Evolutionary conservation across 2,329 filamentous ascomycete species (phyloP).

Genomic region (Trichoderma hamatum): DNA sequence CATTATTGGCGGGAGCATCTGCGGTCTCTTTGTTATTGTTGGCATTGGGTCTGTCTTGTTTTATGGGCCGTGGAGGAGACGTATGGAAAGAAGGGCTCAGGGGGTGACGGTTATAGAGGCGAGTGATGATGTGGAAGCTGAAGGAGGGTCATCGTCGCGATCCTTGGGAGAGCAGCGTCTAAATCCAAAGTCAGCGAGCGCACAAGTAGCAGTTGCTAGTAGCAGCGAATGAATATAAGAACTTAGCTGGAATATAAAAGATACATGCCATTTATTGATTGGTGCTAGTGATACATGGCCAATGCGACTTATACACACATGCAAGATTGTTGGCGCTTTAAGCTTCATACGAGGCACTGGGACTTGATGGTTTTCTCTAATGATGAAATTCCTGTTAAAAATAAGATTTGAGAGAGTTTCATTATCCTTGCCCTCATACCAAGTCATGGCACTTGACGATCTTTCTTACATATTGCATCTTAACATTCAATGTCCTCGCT

Average conservation of each 20-base stretch:
- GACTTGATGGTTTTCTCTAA: not conserved
- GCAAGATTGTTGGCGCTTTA: too few relatives aligned
- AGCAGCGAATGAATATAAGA: not conserved
- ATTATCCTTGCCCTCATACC: too few relatives aligned
- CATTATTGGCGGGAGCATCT: conserved; percentile 83
- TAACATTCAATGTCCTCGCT: too few relatives aligned
- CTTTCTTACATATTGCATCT: too few relatives aligned
- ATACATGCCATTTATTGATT: not conserved
- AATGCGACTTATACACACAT: not conserved
- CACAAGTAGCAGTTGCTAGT: not conserved
- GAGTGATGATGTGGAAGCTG: conserved; percentile 27
- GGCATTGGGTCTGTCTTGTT: conserved; percentile 72
- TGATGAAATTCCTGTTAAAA: not conserved
- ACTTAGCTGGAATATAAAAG: not conserved
- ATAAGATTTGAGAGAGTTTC: too few relatives aligned
- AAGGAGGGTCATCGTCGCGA: not conserved
- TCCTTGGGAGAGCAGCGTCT: not conserved
- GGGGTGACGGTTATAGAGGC: conserved; percentile 6
- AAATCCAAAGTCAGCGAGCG: not conserved
- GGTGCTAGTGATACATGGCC: not conserved
- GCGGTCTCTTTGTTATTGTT: conserved; percentile 78
- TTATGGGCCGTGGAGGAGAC: conserved; percentile 77
- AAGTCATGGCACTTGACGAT: too few relatives aligned
- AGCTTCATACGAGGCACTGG: not conserved
- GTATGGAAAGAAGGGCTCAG: conserved; percentile 40